phyloP scores from a whole-genome alignment of 305 asterid genomes.

The Fraxinus dipetala region DNA sequence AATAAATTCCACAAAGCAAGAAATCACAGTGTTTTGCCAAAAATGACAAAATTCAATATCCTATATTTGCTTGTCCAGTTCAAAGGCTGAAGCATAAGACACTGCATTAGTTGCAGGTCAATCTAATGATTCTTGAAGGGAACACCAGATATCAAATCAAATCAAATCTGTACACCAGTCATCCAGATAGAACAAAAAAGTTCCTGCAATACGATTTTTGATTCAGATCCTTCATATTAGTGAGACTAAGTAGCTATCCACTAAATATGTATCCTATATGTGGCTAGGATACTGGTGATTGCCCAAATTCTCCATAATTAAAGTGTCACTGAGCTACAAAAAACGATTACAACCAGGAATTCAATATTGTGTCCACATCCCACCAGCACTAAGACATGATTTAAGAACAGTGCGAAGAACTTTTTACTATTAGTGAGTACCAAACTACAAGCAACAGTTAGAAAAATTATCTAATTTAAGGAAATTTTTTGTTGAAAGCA shows the following conservation, averaged over 20 bases:
- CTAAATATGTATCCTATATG: constrained; percentile 24
- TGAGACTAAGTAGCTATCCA: constrained; percentile 33
- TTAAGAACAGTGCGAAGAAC: constrained; percentile 10
- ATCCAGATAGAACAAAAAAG: constrained; percentile 34
- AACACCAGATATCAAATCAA: constrained; percentile 31
- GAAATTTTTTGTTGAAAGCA: neutral
- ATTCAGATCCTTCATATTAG: constrained; percentile 39
- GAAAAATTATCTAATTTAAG: neutral
- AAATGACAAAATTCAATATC: neutral
- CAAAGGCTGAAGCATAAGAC: constrained; percentile 28
- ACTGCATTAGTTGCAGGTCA: constrained; percentile 35
- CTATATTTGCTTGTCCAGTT: constrained; percentile 30
- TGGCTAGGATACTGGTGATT: constrained; percentile 19
- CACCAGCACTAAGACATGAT: constrained; percentile 9
- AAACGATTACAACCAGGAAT: constrained; percentile 17
- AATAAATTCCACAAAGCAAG: constrained; percentile 10
- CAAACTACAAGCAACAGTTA: neutral
- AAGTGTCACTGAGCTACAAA: constrained; percentile 3
- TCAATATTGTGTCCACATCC: neutral
- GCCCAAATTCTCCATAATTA: constrained; percentile 12
- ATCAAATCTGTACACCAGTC: constrained; percentile 36
- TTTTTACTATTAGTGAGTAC: neutral
- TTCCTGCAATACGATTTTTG: constrained; percentile 49
- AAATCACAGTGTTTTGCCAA: constrained; percentile 9
- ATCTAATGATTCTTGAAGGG: constrained; percentile 32